Evolutionary conservation across 371 early-diverging fungal genomes (phyloP).

Genomic region (Lichtheimia ornata): DNA sequence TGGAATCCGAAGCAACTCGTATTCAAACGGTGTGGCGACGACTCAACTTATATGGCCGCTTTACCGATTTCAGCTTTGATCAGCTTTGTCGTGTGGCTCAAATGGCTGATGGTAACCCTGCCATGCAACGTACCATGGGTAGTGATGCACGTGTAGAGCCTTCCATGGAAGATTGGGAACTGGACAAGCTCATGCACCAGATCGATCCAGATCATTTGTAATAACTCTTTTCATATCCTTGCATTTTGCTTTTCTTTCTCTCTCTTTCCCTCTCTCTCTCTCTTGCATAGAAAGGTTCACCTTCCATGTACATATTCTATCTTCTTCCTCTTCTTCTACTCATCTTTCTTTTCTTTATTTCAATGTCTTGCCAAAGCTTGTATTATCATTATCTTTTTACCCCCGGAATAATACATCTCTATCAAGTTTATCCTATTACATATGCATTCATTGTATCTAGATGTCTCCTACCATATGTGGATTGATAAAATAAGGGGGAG

Average conservation of each 20-base stretch:
- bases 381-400: not conserved
- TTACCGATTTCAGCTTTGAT: slow-evolving; percentile 19
- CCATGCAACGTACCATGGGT: not conserved
- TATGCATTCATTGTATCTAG: not conserved
- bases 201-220: slow-evolving; percentile 20
- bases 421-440: not conserved
- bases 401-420: not conserved
- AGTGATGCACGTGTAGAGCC: slow-evolving; percentile 5
- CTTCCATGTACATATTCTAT: not conserved
- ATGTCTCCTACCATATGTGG: no score
- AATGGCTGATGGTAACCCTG: slow-evolving; percentile 7
- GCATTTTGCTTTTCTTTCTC: slow-evolving; percentile 1
- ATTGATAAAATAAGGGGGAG: no score
- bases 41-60: slow-evolving; percentile 19
- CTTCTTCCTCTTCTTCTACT: no score
- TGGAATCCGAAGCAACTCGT: slow-evolving; percentile 1
- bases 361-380: not conserved
- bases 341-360: not conserved
- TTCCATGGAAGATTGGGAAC: slow-evolving; percentile 28
- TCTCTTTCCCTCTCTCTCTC: not conserved
- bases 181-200: slow-evolving; percentile 23
- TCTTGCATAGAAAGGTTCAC: not conserved
- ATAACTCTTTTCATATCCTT: not conserved
- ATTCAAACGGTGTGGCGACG: slow-evolving; percentile 18
- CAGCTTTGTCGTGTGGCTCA: slow-evolving; percentile 17